phyloP scores from a whole-genome alignment of 768 basidiomycete genomes.

The Rhizopogon vesiculosus region DNA sequence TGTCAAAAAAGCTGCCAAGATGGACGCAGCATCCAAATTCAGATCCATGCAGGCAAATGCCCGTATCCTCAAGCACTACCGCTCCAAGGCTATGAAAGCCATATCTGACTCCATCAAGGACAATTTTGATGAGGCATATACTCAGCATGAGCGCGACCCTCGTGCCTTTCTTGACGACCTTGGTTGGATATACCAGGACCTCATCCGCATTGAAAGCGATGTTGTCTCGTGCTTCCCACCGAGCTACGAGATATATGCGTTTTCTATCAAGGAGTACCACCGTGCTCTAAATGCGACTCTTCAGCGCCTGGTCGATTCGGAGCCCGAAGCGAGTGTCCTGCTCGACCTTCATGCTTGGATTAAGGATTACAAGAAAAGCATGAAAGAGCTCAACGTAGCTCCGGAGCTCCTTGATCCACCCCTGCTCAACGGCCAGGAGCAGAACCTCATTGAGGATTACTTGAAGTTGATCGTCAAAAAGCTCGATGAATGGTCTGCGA shows the following conservation, averaged over 20 bases:
- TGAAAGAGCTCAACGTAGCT: slow-evolving; percentile 89
- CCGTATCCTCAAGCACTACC: slow-evolving; percentile 91
- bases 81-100: slow-evolving; percentile 79
- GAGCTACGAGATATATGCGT: slow-evolving; percentile 84
- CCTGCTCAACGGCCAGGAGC: slow-evolving; percentile 92
- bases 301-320: slow-evolving; percentile 61
- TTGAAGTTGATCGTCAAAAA: slow-evolving; percentile 89
- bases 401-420: slow-evolving; percentile 82
- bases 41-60: slow-evolving; percentile 92
- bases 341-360: slow-evolving; percentile 89
- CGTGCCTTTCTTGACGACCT: slow-evolving; percentile 72
- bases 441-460: slow-evolving; percentile 92
- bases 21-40: slow-evolving; percentile 91
- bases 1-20: slow-evolving; percentile 89
- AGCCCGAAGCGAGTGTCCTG: slow-evolving; percentile 84
- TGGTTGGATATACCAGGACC: slow-evolving; percentile 91
- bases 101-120: slow-evolving; percentile 74
- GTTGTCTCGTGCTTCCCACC: slow-evolving; percentile 89
- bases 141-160: slow-evolving; percentile 58
- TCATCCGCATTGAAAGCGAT: slow-evolving; percentile 88
- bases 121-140: slow-evolving; percentile 65
- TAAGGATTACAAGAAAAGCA: slow-evolving; percentile 91
- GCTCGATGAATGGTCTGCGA: slow-evolving; percentile 94
- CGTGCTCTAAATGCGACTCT: slow-evolving; percentile 73
- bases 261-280: slow-evolving; percentile 88